Conservation (phyloP, 306 rosid species). For the Abrus precatorius region DNA sequence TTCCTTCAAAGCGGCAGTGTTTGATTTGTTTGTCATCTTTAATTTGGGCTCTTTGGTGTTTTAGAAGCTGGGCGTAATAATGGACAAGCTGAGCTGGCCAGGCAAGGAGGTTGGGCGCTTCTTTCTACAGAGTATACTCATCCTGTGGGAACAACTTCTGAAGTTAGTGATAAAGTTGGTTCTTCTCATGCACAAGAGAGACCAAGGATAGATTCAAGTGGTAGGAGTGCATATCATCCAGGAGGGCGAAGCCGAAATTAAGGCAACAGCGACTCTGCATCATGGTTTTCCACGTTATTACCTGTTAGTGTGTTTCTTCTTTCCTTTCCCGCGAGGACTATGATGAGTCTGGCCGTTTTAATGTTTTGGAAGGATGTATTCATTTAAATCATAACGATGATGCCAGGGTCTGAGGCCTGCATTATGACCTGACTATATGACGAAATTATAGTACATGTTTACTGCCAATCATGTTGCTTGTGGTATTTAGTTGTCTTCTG, state of each 20-base stretch:
- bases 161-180: conserved; percentile 39
- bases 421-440: neutral
- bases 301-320: neutral
- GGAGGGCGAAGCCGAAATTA: conserved; percentile 49
- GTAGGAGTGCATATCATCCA: conserved; percentile 35
- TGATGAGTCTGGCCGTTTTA: conserved; percentile 3
- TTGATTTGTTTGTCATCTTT: neutral
- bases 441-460: neutral
- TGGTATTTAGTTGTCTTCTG: neutral
- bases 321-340: neutral
- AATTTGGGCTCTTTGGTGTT: conserved; percentile 35
- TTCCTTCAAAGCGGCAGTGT: neutral
- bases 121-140: conserved; percentile 61
- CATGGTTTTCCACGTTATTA: neutral
- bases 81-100: conserved; percentile 49
- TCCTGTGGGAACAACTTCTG: conserved; percentile 42
- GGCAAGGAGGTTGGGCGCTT: conserved; percentile 69
- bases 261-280: neutral
- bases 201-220: conserved; percentile 41
- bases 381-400: conserved; percentile 13
- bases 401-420: conserved; percentile 27
- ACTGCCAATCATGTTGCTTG: neutral
- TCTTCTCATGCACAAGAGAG: conserved; percentile 49
- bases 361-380: neutral
- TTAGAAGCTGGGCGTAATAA: conserved; percentile 53